Evolutionary conservation across 352 stramenopile genomes (phyloP).

Genomic region (Globisporangium echinulatum): DNA sequence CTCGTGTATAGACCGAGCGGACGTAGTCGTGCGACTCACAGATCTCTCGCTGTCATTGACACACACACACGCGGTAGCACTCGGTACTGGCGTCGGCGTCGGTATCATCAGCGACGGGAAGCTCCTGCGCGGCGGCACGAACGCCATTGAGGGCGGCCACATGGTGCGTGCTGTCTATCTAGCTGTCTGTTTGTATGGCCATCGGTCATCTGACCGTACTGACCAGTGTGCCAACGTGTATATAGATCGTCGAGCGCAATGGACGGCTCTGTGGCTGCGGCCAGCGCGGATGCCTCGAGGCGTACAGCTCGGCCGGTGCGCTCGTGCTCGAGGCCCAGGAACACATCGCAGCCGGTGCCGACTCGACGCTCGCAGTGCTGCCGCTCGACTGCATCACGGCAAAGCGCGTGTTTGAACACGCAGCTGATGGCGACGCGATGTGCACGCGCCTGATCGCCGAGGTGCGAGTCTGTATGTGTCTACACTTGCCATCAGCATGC

Average conservation of each 20-base stretch:
- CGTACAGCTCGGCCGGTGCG: constrained; percentile 66
- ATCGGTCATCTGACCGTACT: neutral
- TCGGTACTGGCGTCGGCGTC: constrained; percentile 72
- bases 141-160: constrained; percentile 75
- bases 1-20: neutral
- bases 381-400: constrained; percentile 47
- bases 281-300: constrained; percentile 71
- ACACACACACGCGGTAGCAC: constrained; percentile 24
- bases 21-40: neutral
- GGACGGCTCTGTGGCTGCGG: constrained; percentile 65
- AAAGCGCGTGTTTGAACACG: constrained; percentile 68
- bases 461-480: constrained; percentile 16
- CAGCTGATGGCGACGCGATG: constrained; percentile 56
- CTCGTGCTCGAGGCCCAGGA: constrained; percentile 61
- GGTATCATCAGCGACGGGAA: constrained; percentile 57
- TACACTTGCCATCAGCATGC: neutral
- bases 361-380: constrained; percentile 41
- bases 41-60: neutral
- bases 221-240: neutral
- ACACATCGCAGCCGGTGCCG: constrained; percentile 47
- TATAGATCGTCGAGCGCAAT: constrained; percentile 78
- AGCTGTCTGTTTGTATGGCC: no score
- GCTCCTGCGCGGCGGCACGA: constrained; percentile 59
- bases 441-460: constrained; percentile 65
- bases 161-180: constrained; percentile 31